Evolutionary conservation across 1,139 yeast genomes (phyloP), one percentile per base, ranked within the genome.

Genomic region (Hemisphaericaspora lyxosophila): DNA sequence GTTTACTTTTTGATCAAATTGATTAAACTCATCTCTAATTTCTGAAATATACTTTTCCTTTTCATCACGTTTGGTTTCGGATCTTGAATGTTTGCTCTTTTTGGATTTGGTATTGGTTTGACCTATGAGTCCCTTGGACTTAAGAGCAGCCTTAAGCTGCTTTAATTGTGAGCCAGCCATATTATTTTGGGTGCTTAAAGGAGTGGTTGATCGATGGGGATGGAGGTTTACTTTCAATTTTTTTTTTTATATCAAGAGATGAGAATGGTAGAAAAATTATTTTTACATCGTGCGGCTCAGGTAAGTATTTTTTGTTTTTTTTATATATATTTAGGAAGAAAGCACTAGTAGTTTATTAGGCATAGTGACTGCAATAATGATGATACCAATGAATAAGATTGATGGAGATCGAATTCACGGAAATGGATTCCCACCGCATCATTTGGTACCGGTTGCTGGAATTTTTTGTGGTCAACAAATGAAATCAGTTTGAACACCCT

Each of bases 121-220:
- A 0, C 96, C 96, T 15, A 87, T 83, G 32, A 89, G 71, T 1
- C 96, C 96, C 43, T 83, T 79, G 40, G 80, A 75, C 57, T 83
- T 83, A 41, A 89, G 68, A 4, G 89, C 81, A 37, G 81, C 90
- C 53, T 84, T 87, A 41, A 89, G 73, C 66, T 80, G 81, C 59
- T 88, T 89, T 47, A 89, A 70, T 67, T 89, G 97, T 14, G 96
- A 86, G 14, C 95, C 95, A 18, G 89, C 96, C 96, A 87, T 87
- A 23, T 16, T 30, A 8, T 14, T 16, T 15, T 6, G 16, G 19
- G n/a, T 29, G 23, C 14, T 33, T 18, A 20, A n/a, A 29, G 29
- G 16, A 14, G 11, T 13, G 7, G 6, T 9, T 14, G 6, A 6
- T 26, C 8, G 28, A 7, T 12, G 28, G 16, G 16, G 16, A 7